Evolutionary conservation across 2,329 filamentous ascomycete genomes (phyloP), one percentile per base, ranked within the genome.

Genomic region (Gremmenia infestans): DNA sequence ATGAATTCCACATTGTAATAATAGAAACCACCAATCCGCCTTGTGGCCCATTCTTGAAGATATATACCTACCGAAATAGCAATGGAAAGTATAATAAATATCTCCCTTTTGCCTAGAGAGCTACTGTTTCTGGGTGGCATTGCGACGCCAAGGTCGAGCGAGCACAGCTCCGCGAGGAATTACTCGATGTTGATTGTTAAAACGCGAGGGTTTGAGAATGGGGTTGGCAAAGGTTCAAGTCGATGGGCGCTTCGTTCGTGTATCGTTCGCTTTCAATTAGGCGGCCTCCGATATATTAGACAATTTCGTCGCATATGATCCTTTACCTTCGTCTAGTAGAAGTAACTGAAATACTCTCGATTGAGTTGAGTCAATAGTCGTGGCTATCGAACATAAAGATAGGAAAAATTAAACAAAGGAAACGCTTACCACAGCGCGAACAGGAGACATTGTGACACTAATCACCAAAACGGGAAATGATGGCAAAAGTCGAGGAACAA

Each of bases 1-100:
- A 53, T 36, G 22, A 40, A 57, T 17, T 49, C 37, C 14, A 43
- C 14, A 3, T 50, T 17, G 17, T 53, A 57, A 14, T 37, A 50
- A 28, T 46, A 53, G 15, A 8, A 23, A 5, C 54, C 54, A 7
- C 28, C 22, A 11, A 53, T 14, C n/a, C 37, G 19, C 22, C 45
- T 17, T 22, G 46, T n/a, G 4, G 47, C 47, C 12, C 25, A n/a
- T 19, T 19, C 28, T 8, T 49, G 19, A 12, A 48, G 48, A 4
- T 5, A 17, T 14, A 47, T n/a, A 11, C 32, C 14, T 22, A 32
- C 23, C 6, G 48, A 14, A 17, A 47, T n/a, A 1, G 25, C 6
- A 17, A 49, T 9, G 12, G 36, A 22, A 6, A 48, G 15, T n/a
- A 35, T 35, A 12, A 47, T 3, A 9, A 17, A 32, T 32, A 11